A percentile compares a stretch with the other conserved stretches of the same genome.
Conservation (phyloP, 2,329 filamentous ascomycete genomes). For the Aquanectria penicillioides region DNA sequence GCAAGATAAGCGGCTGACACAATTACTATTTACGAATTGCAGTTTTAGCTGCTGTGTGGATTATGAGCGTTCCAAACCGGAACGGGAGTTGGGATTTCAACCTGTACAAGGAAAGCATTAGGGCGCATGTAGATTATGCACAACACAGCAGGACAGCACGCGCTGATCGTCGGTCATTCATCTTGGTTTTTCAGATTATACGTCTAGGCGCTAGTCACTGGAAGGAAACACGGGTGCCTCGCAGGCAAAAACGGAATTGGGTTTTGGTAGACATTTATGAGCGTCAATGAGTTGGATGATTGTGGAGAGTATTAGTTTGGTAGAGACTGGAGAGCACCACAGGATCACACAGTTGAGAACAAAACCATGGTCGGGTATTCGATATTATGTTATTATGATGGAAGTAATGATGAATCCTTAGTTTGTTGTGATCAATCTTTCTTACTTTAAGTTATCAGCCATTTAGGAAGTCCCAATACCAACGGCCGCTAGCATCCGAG, state of each 20-base stretch:
- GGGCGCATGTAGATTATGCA: conserved; percentile 36
- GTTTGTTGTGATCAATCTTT: no score
- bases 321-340: conserved; percentile 18
- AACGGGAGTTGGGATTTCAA: conserved; percentile 37
- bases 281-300: conserved; percentile 14
- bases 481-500: no score
- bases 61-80: conserved; percentile 26
- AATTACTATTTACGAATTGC: conserved; percentile 11
- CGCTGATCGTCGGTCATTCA: conserved; percentile 33
- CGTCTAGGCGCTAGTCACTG: conserved; percentile 28
- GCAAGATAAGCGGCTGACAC: conserved; percentile 24
- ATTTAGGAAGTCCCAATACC: no score
- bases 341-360: conserved; percentile 16
- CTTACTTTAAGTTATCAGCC: no score
- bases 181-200: conserved; percentile 10
- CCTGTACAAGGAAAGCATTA: conserved; percentile 25
- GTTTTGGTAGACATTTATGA: conserved; percentile 27
- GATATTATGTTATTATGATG: conserved; percentile 1
- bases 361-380: neutral
- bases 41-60: conserved; percentile 25
- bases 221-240: conserved; percentile 31
- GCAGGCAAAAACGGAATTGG: conserved; percentile 27
- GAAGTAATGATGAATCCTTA: no score
- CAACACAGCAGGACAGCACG: conserved; percentile 29
- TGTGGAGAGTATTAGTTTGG: neutral